Conservation (phyloP, 352 stramenopile genomes). For the Phytophthora aleatoria region DNA sequence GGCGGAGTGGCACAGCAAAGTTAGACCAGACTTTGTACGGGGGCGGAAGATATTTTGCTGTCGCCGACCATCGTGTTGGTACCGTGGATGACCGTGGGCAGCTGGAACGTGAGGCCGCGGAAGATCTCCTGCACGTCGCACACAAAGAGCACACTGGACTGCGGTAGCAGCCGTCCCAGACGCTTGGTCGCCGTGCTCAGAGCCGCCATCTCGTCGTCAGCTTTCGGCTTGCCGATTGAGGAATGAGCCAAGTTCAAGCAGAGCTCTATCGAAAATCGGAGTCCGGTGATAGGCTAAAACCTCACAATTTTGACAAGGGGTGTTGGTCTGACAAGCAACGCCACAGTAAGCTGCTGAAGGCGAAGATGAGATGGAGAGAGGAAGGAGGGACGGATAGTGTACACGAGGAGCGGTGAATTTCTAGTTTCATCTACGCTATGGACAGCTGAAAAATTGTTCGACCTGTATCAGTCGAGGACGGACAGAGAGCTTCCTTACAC, state of each 20-base stretch:
- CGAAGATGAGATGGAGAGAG: background rate
- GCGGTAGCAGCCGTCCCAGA: constrained; percentile 60
- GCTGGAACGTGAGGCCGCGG: constrained; percentile 91
- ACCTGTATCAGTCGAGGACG: constrained; percentile 7
- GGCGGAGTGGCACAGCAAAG: background rate
- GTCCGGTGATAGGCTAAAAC: background rate
- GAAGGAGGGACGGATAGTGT: constrained; percentile 4
- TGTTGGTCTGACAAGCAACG: background rate
- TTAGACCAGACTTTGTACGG: background rate
- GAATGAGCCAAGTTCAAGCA: constrained; percentile 14
- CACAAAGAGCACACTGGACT: constrained; percentile 91
- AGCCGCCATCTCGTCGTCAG: constrained; percentile 25
- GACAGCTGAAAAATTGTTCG: constrained; percentile 23
- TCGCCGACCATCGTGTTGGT: constrained; percentile 61
- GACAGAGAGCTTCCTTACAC: constrained; percentile 24
- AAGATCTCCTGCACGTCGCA: constrained; percentile 99
- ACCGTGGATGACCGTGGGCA: constrained; percentile 90
- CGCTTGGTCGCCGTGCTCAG: constrained; percentile 34
- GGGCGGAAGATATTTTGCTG: background rate
- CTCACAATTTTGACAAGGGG: background rate
- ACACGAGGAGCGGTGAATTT: constrained; percentile 21
- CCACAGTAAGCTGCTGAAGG: no score
- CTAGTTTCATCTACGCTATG: constrained; percentile 26
- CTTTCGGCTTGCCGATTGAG: constrained; percentile 16
- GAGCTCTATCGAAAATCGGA: background rate